Evolutionary conservation across 805 yeast species (phyloP).

Genomic region (Ogataea pignaliae): DNA sequence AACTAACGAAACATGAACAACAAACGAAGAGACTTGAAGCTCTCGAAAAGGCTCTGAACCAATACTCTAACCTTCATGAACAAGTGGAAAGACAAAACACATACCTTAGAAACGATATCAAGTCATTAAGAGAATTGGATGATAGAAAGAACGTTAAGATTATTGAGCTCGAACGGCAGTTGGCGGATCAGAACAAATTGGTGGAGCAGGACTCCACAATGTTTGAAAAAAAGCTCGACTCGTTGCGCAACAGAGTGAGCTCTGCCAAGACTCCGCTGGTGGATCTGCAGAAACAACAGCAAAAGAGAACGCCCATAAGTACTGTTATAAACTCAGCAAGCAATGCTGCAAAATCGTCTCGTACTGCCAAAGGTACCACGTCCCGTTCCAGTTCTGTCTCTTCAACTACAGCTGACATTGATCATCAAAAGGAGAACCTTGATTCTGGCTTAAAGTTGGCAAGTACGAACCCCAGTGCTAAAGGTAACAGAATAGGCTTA

Average conservation of each 20-base stretch:
- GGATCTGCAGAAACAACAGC: slow-evolving; percentile 1
- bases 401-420: not conserved
- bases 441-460: slow-evolving; percentile 8
- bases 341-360: not conserved
- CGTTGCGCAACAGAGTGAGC: slow-evolving; percentile 23
- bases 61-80: slow-evolving; percentile 51
- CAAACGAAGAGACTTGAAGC: slow-evolving; percentile 40
- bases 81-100: slow-evolving; percentile 62
- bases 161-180: slow-evolving; percentile 43
- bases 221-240: slow-evolving; percentile 41
- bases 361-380: no score
- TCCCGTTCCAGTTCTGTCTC: not conserved
- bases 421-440: slow-evolving; percentile 14
- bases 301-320: not conserved
- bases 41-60: slow-evolving; percentile 54
- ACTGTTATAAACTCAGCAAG: not conserved
- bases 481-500: slow-evolving; percentile 38
- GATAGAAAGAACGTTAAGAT: slow-evolving; percentile 56
- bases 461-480: not conserved
- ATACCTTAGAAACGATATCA: slow-evolving; percentile 51
- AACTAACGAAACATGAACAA: slow-evolving; percentile 7
- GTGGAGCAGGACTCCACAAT: slow-evolving; percentile 44
- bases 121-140: slow-evolving; percentile 50
- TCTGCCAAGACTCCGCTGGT: slow-evolving; percentile 16
- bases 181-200: slow-evolving; percentile 46